These are phyloP conservation scores for Phaseolus lunatus DNA, from an alignment of 306 rosid genomes.

Conservation along the genomic window DNA sequence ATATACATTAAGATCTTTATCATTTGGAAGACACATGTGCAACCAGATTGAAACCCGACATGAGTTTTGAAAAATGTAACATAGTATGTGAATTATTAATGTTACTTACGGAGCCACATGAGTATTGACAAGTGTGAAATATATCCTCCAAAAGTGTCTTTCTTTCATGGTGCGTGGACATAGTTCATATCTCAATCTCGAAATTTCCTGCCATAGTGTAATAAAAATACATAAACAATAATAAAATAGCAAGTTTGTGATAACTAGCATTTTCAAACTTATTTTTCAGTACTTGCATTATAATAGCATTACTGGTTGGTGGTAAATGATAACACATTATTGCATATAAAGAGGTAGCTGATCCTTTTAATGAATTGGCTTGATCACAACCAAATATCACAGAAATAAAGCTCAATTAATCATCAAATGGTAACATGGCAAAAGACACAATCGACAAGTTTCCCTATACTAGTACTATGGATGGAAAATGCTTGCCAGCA, in stretches of 20 bases:
- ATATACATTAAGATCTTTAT: too few relatives aligned
- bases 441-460: background rate
- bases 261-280: conserved; percentile 28
- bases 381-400: conserved; percentile 8
- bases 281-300: background rate
- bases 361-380: conserved; percentile 19
- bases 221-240: conserved; percentile 19
- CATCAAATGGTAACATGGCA: background rate
- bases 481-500: background rate
- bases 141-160: conserved; percentile 88
- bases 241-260: background rate
- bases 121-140: conserved; percentile 90
- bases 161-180: conserved; percentile 93
- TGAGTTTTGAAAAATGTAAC: conserved; percentile 1
- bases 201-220: conserved; percentile 78
- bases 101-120: conserved; percentile 97
- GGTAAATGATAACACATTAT: conserved; percentile 25
- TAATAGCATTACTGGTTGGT: conserved; percentile 4
- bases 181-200: conserved; percentile 91
- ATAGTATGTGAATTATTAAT: conserved; percentile 32
- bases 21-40: too few relatives aligned
- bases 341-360: background rate
- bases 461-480: background rate
- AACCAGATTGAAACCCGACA: too few relatives aligned
- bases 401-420: conserved; percentile 27